Base-by-base conservation (phyloP, 331 rosid genomes). In the Malus hybrid region DNA sequence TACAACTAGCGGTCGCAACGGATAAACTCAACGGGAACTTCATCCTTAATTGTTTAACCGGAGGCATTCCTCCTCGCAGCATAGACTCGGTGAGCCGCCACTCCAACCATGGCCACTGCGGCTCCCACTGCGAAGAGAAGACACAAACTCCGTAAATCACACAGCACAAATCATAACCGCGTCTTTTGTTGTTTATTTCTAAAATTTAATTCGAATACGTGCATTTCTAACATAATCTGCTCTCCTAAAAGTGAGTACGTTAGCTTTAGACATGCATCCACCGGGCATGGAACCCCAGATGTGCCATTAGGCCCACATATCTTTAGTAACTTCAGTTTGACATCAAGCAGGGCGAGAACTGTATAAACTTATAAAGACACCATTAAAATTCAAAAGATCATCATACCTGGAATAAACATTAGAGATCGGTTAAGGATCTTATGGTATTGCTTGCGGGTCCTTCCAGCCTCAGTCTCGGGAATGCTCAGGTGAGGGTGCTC, bases 391-490 rank as follows among this genome's bases (percentile, higher is more conserved):
- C 18, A 71, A 72, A 68, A 55, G 63, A 57, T 28, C 14, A 48
- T n/a, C 81, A 70, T 88, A 92, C 99, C 99, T 71, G 97, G 90
- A 86, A 90, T 89, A 76, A 71, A 65, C 96, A 95, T 80, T 12
- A 95, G 93, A 13, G 99, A 95, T 46, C 95, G 93, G 73, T 86
- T 88, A 57, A 95, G 39, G 56, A 90, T 88, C 79, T 86, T 82
- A 81, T 92, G 91, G 76, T 89, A 89, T 74, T 92, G 97, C 85
- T 92, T 95, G 86, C 97, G 97, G 80, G 85, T 89, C 88, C 85
- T 90, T 65, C 99, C 99, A 14, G 99, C 97, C 89, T 95, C 99
- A 32, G 99, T 95, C 83, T 95, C 99, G 11, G 99, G 99, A 85
- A 95, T 89, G 88, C 99, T 95, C 79, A 95, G 82, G 83, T 95